These are phyloP conservation scores for Falciphora oryzae DNA, from an alignment of 2,329 filamentous ascomycete genomes.

Conservation along the genomic window DNA sequence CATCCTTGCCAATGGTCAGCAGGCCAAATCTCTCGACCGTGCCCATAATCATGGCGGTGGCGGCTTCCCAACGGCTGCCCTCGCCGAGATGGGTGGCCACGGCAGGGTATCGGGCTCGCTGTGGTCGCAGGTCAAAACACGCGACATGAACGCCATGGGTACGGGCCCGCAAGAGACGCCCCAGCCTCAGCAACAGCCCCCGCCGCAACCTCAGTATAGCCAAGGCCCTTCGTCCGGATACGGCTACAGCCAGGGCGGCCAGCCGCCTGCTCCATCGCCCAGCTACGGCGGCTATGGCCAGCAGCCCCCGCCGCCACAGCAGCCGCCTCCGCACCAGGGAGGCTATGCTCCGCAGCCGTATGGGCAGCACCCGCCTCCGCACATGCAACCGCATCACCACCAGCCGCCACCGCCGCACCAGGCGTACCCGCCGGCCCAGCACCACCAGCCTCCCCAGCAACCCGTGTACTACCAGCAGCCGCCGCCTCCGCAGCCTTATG, in stretches of 20 bases:
- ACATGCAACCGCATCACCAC: slow-evolving; percentile 8
- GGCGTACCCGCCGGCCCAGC: not conserved
- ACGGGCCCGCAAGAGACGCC: slow-evolving; percentile 27
- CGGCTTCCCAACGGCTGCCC: slow-evolving; percentile 17
- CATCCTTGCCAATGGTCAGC: slow-evolving; percentile 33
- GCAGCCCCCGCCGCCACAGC: slow-evolving; percentile 9
- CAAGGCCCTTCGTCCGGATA: slow-evolving; percentile 27
- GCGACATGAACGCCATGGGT: slow-evolving; percentile 53
- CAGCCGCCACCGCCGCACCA: slow-evolving; percentile 11
- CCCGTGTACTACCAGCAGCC: slow-evolving; percentile 6
- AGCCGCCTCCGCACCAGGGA: slow-evolving; percentile 15
- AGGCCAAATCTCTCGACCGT: slow-evolving; percentile 21
- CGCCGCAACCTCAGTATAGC: slow-evolving; percentile 18
- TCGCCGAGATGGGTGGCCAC: slow-evolving; percentile 39
- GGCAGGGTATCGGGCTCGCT: slow-evolving; percentile 54
- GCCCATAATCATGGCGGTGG: slow-evolving; percentile 20
- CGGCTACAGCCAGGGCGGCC: slow-evolving; percentile 33
- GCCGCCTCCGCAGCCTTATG: slow-evolving; percentile 12
- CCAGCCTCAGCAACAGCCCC: slow-evolving; percentile 14
- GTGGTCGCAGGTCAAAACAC: slow-evolving; percentile 55
- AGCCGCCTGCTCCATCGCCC: slow-evolving; percentile 14
- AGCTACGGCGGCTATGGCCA: slow-evolving; percentile 18
- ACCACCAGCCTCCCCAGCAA: slow-evolving; percentile 9
- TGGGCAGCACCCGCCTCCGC: slow-evolving; percentile 8
- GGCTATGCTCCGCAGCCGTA: slow-evolving; percentile 10